phyloP scores from a whole-genome alignment of 306 rosid genomes.

The Sphenostylis stenocarpa region DNA sequence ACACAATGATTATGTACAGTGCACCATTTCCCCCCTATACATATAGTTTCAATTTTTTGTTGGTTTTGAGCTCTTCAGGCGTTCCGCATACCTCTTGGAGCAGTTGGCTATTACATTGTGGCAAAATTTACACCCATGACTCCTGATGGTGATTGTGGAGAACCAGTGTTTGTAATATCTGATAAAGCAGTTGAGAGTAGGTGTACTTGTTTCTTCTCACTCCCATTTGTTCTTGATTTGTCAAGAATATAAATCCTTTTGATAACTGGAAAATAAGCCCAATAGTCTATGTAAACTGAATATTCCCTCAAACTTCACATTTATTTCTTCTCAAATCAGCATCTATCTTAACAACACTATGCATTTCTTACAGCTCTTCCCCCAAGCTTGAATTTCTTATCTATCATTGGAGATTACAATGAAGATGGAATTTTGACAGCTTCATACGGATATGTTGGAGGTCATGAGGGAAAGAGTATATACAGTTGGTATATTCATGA shows the following conservation, averaged over 20 bases:
- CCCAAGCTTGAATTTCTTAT: constrained; percentile 96
- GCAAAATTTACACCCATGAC: constrained; percentile 88
- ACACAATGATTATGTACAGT: not conserved
- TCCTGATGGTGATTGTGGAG: constrained; percentile 86
- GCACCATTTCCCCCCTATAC: not conserved
- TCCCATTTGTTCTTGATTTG: constrained; percentile 25
- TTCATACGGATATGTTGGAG: constrained; percentile 97
- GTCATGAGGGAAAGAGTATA: constrained; percentile 96
- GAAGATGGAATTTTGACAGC: constrained; percentile 94
- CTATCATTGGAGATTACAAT: constrained; percentile 84
- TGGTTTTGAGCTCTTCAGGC: constrained; percentile 57
- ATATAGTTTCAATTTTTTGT: constrained; percentile 24
- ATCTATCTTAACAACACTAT: constrained; percentile 24
- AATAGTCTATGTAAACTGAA: not conserved
- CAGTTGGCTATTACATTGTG: constrained; percentile 87
- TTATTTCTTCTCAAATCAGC: constrained; percentile 9
- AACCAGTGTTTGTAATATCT: constrained; percentile 73
- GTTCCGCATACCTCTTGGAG: constrained; percentile 93
- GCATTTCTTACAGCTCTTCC: constrained; percentile 76
- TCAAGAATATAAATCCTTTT: not conserved
- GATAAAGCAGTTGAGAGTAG: constrained; percentile 85
- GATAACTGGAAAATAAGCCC: constrained; percentile 1
- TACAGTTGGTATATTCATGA: constrained; percentile 91
- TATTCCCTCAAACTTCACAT: not conserved
- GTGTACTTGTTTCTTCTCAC: constrained; percentile 34